A percentile compares a stretch with the other conserved stretches of the same genome.
Conservation (phyloP, 768 basidiomycete species). For the Tulasnella sp. region DNA sequence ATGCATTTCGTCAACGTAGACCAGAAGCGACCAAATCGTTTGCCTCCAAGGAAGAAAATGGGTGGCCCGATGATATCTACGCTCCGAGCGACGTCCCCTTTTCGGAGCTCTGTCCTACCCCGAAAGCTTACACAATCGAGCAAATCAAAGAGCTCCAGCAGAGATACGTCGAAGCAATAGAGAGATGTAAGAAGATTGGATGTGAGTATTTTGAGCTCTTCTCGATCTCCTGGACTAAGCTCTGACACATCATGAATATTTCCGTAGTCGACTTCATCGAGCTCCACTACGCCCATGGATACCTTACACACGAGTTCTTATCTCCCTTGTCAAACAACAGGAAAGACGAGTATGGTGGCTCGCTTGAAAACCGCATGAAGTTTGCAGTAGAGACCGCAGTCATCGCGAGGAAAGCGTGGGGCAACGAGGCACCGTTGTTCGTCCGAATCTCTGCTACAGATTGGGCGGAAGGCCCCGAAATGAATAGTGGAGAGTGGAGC, state of each 20-base stretch:
- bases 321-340: constrained; percentile 66
- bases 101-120: constrained; percentile 38
- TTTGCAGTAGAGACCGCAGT: constrained; percentile 47
- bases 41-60: constrained; percentile 39
- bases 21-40: constrained; percentile 23
- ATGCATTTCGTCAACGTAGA: constrained; percentile 15
- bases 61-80: constrained; percentile 61
- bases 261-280: constrained; percentile 55
- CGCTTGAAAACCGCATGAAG: constrained; percentile 59
- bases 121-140: constrained; percentile 42
- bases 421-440: constrained; percentile 50
- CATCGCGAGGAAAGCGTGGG: constrained; percentile 43
- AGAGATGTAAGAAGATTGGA: constrained; percentile 45
- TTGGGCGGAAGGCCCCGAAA: constrained; percentile 50
- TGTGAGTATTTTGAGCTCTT: constrained; percentile 44
- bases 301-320: constrained; percentile 52
- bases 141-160: constrained; percentile 45
- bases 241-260: background rate
- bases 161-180: constrained; percentile 43
- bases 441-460: constrained; percentile 56
- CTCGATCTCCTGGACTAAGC: background rate
- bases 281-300: constrained; percentile 60
- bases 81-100: constrained; percentile 50
- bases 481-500: constrained; percentile 42
- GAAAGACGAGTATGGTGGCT: constrained; percentile 58